phyloP scores from a whole-genome alignment of 2,329 filamentous ascomycete genomes.

The Xylaria sp. region DNA sequence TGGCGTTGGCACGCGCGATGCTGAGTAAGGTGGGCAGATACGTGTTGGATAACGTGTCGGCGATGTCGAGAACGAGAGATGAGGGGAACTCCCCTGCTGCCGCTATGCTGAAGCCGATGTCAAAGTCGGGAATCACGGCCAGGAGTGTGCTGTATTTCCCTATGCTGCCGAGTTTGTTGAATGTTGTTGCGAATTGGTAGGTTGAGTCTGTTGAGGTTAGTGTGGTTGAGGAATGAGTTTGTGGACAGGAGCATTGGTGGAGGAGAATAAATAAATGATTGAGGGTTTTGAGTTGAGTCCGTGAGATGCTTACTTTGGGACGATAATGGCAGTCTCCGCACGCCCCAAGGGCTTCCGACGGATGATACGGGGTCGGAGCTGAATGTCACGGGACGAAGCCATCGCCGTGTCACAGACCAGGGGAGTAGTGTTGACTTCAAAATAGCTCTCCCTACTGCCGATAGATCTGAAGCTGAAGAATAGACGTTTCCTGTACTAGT shows the following conservation, averaged over 20 bases:
- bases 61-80: constrained; percentile 45
- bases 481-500: constrained; percentile 49
- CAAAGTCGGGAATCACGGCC: constrained; percentile 50
- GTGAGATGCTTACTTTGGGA: constrained; percentile 32
- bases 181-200: constrained; percentile 47
- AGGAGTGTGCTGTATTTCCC: constrained; percentile 48
- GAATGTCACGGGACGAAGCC: constrained; percentile 48
- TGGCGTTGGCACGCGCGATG: constrained; percentile 45
- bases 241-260: neutral
- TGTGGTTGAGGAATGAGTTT: neutral
- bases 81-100: constrained; percentile 46
- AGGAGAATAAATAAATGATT: too few species aligned
- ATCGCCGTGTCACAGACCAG: constrained; percentile 47
- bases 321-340: constrained; percentile 43
- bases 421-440: constrained; percentile 47
- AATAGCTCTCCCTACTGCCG: constrained; percentile 47
- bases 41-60: constrained; percentile 47
- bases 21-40: constrained; percentile 47
- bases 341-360: constrained; percentile 50
- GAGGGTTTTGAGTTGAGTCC: too few species aligned
- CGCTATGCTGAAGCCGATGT: constrained; percentile 49
- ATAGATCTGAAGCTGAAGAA: constrained; percentile 46
- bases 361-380: constrained; percentile 46
- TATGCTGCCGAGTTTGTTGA: constrained; percentile 50
- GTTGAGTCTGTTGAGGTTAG: constrained; percentile 35